These are phyloP conservation scores for Setaria italica DNA, from an alignment of 202 grass and related monocot species.

Conservation along the genomic window DNA sequence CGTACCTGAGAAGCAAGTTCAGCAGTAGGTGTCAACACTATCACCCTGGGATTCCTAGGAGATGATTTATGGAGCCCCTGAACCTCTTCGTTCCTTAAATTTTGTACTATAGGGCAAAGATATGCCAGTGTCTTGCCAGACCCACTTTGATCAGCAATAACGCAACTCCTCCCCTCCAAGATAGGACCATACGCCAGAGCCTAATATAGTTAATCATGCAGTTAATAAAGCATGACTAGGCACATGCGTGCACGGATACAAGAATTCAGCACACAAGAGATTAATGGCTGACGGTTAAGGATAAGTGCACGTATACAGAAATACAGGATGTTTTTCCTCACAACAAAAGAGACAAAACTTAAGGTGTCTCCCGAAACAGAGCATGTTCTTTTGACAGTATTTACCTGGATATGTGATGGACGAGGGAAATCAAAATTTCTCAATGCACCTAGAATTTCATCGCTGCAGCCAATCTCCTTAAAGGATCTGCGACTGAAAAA, in stretches of 20 bases:
- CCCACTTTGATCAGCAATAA: slow-evolving; percentile 95
- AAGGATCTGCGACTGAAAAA: slow-evolving; percentile 91
- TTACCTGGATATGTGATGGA: slow-evolving; percentile 96
- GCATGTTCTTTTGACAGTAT: slow-evolving; percentile 13
- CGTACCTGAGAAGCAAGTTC: slow-evolving; percentile 87
- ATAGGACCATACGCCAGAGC: slow-evolving; percentile 80
- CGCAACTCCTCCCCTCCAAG: slow-evolving; percentile 84
- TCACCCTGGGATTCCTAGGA: slow-evolving; percentile 70
- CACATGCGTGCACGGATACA: neutral
- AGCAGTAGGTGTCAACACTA: slow-evolving; percentile 87
- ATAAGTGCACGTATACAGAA: neutral
- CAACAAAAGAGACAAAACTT: neutral
- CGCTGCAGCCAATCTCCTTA: slow-evolving; percentile 69
- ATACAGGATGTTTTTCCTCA: neutral
- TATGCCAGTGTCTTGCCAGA: slow-evolving; percentile 95
- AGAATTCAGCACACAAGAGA: neutral
- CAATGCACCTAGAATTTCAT: slow-evolving; percentile 63
- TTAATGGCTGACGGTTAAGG: no score
- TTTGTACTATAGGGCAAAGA: slow-evolving; percentile 82
- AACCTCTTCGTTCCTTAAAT: slow-evolving; percentile 76
- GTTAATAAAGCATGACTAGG: neutral
- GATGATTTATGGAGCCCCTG: slow-evolving; percentile 61
- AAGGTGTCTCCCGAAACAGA: neutral
- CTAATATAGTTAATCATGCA: slow-evolving; percentile 44
- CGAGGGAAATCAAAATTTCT: slow-evolving; percentile 65